Base-by-base conservation (phyloP, 805 yeast species). In the Citeromyces matritensis region DNA sequence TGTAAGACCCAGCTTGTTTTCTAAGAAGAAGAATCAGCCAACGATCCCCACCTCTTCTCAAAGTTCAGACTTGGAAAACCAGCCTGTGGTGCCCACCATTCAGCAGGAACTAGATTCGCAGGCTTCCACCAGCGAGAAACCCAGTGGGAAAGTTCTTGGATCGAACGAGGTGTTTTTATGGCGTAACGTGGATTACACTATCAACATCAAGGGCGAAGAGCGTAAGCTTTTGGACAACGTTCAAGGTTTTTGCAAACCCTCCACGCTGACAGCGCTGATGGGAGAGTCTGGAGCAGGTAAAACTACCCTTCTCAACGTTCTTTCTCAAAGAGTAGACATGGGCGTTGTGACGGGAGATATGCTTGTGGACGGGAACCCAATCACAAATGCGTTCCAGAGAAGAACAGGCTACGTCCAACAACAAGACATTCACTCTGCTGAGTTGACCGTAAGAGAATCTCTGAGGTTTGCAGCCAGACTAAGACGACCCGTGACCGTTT, bases 401-500 rank as follows among this genome's bases (percentile, higher is more conserved):
- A 45, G 60, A 35, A 59, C 61, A 23, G 72, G 71, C 26, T 66
- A 64, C 37, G 73, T 66, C 21, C 69, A 66, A 40, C 73, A 65
- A 40, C 69, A 65, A 40, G 73, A 65, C 51, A 46, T 64, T 10
- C 68, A 63, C 33, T 41, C 64, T 31, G 54, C 58, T 12, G 51
- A 58, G 34, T 43, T 60, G 13, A 60, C 71, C n/a, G 70, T 65
- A 12, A 43, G 65, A 30, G 72, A 65, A 39, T 54, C 68, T 0
- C 47, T 65, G 23, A 50, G 49, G 33, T 61, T 60, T 37, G 57
- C 67, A 4, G 63, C 66, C 14, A 38, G 48, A 13, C 44, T 63
- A 37, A 47, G 68, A 40, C 57, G 62, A 35, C 45, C 63, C 3
- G 40, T 42, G 4, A 36, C 47, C 8, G 53, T 59, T 15, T 47